Evolutionary conservation across 805 yeast species (phyloP).

Genomic region (Candida pseudoglaebosa): DNA sequence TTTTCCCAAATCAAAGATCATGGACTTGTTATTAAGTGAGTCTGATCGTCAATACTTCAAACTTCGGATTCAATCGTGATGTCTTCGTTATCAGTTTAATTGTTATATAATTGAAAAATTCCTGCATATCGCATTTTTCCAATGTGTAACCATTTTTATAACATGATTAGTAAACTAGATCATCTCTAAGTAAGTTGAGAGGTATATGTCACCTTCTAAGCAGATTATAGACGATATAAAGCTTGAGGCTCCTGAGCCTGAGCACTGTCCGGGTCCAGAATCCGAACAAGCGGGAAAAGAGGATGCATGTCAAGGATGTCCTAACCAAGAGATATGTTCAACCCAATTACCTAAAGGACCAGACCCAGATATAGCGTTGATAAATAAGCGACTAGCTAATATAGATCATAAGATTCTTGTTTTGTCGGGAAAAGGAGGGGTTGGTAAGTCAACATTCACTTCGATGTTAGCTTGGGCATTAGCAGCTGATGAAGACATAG

Average conservation of each 20-base stretch:
- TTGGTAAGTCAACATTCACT: conserved; percentile 95
- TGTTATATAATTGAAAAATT: neutral
- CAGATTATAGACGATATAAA: conserved; percentile 13
- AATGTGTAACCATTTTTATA: neutral
- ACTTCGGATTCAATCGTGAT: conserved; percentile 9
- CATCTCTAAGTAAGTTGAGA: neutral
- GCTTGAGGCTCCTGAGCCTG: conserved; percentile 75
- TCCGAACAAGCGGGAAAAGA: conserved; percentile 90
- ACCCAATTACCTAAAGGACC: conserved; percentile 85
- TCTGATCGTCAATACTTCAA: conserved; percentile 39
- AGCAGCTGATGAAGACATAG: conserved; percentile 72
- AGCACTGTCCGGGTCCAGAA: conserved; percentile 98
- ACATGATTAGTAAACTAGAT: neutral
- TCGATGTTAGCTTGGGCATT: conserved; percentile 96
- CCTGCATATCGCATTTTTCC: neutral
- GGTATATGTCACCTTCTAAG: conserved; percentile 21
- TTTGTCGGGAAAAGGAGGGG: conserved; percentile 88
- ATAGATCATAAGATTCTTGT: conserved; percentile 77
- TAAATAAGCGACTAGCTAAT: conserved; percentile 60
- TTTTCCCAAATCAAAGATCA: conserved; percentile 12
- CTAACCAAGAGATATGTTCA: conserved; percentile 87
- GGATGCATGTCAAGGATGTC: conserved; percentile 93
- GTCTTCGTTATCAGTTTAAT: neutral
- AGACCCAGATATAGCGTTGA: conserved; percentile 84
- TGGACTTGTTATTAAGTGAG: conserved; percentile 41